Conservation (phyloP, 768 basidiomycete genomes). For the Pulveroboletus sp. region DNA sequence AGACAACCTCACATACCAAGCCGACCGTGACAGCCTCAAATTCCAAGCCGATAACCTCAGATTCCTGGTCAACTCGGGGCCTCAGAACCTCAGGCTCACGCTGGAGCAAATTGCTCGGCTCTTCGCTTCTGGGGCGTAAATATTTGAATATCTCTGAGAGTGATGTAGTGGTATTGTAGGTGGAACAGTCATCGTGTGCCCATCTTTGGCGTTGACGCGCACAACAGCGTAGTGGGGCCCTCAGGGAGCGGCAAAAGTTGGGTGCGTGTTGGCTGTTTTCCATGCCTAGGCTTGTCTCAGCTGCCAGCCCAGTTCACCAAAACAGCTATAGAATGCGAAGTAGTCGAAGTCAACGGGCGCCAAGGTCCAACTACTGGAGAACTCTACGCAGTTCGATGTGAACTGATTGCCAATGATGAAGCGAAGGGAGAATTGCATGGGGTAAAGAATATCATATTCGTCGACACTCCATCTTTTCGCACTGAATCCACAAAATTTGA, state of each 20-base stretch:
- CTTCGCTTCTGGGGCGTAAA: too few species aligned
- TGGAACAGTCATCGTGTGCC: not conserved
- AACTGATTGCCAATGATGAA: constrained; percentile 14
- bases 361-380: constrained; percentile 4
- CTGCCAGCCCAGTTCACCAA: too few species aligned
- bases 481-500: constrained; percentile 7
- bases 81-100: too few species aligned
- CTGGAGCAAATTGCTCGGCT: too few species aligned
- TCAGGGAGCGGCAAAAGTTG: constrained; percentile 20
- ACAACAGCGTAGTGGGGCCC: constrained; percentile 14
- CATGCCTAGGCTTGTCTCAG: not conserved
- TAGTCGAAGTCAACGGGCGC: not conserved
- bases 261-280: constrained; percentile 5
- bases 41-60: too few species aligned
- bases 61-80: too few species aligned
- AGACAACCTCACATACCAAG: too few species aligned
- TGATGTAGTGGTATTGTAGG: constrained; percentile 23
- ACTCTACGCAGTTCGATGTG: constrained; percentile 15
- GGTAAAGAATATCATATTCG: constrained; percentile 14
- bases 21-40: too few species aligned
- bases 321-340: constrained; percentile 6
- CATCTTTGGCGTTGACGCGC: not conserved
- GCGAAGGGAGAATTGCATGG: not conserved
- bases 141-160: constrained; percentile 9
- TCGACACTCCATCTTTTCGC: constrained; percentile 19